Percentiles rank a stretch among this genome's conserved stretches.
Evolutionary conservation across 2,329 filamentous ascomycete species (phyloP).

Genomic region (Sporothrix globosa): DNA sequence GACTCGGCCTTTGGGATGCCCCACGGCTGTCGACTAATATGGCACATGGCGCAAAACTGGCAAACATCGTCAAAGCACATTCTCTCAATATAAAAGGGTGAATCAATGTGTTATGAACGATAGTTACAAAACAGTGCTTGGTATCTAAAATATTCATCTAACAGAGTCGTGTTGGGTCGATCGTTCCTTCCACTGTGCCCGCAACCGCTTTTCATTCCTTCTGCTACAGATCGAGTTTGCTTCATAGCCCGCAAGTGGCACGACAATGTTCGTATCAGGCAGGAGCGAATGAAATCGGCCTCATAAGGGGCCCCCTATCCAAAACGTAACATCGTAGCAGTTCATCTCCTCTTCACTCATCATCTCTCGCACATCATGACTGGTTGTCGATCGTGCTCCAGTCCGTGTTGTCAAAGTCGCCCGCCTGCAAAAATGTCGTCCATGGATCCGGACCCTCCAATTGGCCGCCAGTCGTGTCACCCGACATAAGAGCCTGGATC

Average conservation of each 20-base stretch:
- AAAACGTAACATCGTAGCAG: neutral
- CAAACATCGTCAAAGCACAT: neutral
- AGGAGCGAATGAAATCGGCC: neutral
- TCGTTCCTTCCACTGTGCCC: constrained; percentile 2
- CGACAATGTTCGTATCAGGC: neutral
- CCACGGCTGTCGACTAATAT: neutral
- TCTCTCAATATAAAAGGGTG: neutral
- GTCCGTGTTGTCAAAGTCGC: constrained; percentile 10
- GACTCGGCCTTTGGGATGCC: neutral
- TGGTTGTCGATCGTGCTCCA: constrained; percentile 12
- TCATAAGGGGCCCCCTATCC: neutral
- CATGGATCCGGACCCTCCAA: constrained; percentile 1
- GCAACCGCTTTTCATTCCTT: neutral
- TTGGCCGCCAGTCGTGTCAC: neutral
- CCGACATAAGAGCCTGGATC: neutral
- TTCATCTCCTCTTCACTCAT: neutral
- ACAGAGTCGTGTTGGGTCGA: constrained; percentile 8
- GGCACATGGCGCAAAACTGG: neutral
- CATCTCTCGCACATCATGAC: neutral
- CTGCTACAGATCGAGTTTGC: neutral
- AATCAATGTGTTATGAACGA: neutral
- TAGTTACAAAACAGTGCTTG: neutral
- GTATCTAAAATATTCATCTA: constrained; percentile 11
- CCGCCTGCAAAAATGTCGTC: constrained; percentile 22
- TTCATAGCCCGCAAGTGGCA: neutral